Evolutionary conservation across 225 moss, liverwort and hornwort species (phyloP).

Genomic region (Lunularia cruciata): DNA sequence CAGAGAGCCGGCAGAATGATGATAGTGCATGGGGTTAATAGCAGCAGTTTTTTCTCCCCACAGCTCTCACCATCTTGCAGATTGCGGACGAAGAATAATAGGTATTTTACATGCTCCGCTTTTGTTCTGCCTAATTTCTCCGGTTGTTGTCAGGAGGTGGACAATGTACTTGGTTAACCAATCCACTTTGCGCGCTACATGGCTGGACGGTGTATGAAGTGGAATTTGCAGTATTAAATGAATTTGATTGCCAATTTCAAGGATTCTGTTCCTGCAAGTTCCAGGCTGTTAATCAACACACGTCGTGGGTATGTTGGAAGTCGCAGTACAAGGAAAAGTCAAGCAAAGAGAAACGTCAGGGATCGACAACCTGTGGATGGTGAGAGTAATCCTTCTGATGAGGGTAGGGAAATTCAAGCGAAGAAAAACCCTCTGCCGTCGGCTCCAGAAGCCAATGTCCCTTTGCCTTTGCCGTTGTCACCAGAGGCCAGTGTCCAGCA

Average conservation of each 20-base stretch:
- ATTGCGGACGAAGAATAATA: slow-evolving; percentile 55
- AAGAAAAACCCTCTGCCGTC: slow-evolving; percentile 27
- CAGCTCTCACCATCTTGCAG: slow-evolving; percentile 60
- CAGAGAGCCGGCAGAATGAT: slow-evolving; percentile 37
- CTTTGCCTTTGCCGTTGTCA: background rate
- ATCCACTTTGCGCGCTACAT: too few species aligned
- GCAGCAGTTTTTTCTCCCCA: slow-evolving; percentile 43
- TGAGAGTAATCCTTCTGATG: slow-evolving; percentile 45
- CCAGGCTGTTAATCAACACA: background rate
- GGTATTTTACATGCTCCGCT: slow-evolving; percentile 33
- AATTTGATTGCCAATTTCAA: too few species aligned
- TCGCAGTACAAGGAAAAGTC: slow-evolving; percentile 62
- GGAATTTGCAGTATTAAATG: too few species aligned
- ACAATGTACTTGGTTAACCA: background rate
- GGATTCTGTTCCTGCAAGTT: background rate
- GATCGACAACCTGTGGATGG: slow-evolving; percentile 42
- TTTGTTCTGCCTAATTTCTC: background rate
- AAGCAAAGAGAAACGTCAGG: slow-evolving; percentile 55
- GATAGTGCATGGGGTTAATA: slow-evolving; percentile 28
- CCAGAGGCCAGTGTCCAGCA: too few species aligned
- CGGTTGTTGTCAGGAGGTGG: background rate
- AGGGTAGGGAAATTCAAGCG: slow-evolving; percentile 43
- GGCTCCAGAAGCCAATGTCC: background rate
- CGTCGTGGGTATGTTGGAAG: slow-evolving; percentile 9
- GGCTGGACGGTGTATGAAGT: background rate